A percentile compares a stretch with the other conserved stretches of the same genome.
phyloP scores from a whole-genome alignment of 192 early-diverging fungal genomes.

The Coemansia sp. region DNA sequence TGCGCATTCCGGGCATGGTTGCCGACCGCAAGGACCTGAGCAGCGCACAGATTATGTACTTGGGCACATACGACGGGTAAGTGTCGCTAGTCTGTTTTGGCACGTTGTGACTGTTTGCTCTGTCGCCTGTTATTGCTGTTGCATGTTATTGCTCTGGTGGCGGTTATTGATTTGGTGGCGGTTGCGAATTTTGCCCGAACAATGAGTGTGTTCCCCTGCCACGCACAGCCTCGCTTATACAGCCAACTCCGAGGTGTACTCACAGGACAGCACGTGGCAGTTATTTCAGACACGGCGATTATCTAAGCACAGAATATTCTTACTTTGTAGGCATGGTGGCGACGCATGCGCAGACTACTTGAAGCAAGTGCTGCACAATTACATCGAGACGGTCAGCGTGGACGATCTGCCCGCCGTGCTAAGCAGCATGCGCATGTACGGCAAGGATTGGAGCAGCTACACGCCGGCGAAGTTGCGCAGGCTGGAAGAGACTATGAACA shows the following conservation, averaged over 20 bases:
- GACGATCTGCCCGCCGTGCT: slow-evolving; percentile 26
- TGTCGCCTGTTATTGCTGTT: no score
- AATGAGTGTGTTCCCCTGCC: background rate
- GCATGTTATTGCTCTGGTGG: background rate
- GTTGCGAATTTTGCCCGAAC: slow-evolving; percentile 1
- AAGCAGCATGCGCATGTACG: slow-evolving; percentile 35
- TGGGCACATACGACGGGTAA: slow-evolving; percentile 52
- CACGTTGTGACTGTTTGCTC: no score
- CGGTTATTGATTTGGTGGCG: slow-evolving; percentile 3
- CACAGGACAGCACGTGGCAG: background rate
- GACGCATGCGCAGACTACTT: slow-evolving; percentile 50
- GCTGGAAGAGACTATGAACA: slow-evolving; percentile 34
- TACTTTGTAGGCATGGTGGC: slow-evolving; percentile 44
- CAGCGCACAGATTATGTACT: slow-evolving; percentile 52
- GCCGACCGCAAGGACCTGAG: slow-evolving; percentile 40
- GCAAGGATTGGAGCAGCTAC: slow-evolving; percentile 46
- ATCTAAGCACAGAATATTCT: background rate
- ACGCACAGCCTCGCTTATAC: background rate
- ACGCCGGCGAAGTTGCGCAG: slow-evolving; percentile 30
- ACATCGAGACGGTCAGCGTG: slow-evolving; percentile 36
- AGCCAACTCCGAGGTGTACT: background rate
- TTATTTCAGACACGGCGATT: slow-evolving; percentile 4
- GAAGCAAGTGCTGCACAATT: slow-evolving; percentile 31
- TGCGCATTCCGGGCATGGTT: slow-evolving; percentile 53
- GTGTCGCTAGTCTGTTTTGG: background rate